These are phyloP conservation scores for Mycena capillaripes DNA, from an alignment of 768 basidiomycete species.

Conservation along the genomic window DNA sequence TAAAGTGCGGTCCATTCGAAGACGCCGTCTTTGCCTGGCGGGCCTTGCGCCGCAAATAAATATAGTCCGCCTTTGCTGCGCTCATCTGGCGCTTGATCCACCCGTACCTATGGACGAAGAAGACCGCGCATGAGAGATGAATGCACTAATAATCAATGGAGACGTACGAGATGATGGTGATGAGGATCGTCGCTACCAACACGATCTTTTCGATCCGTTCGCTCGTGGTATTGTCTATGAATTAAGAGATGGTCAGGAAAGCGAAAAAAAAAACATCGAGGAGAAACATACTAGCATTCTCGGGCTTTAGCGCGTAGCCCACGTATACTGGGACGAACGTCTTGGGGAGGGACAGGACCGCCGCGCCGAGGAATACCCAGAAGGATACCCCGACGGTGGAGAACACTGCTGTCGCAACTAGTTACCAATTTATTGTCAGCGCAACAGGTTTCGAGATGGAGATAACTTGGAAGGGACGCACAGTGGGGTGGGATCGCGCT, in stretches of 20 bases:
- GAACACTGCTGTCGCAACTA: constrained; percentile 90
- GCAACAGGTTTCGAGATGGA: background rate
- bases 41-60: constrained; percentile 78
- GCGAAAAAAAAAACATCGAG: constrained; percentile 49
- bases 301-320: constrained; percentile 78
- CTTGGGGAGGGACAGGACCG: constrained; percentile 88
- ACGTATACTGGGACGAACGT: constrained; percentile 93
- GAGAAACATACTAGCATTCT: constrained; percentile 48
- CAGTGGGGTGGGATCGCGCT: constrained; percentile 91
- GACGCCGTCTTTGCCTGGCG: constrained; percentile 56
- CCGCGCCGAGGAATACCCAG: constrained; percentile 80
- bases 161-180: constrained; percentile 86
- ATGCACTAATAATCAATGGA: constrained; percentile 74
- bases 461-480: constrained; percentile 50
- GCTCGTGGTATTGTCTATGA: constrained; percentile 37
- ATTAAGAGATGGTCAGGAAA: background rate
- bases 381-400: constrained; percentile 90
- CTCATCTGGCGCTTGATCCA: constrained; percentile 55
- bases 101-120: background rate
- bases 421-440: background rate
- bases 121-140: background rate
- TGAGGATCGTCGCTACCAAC: constrained; percentile 72
- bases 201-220: constrained; percentile 79
- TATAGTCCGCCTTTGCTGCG: constrained; percentile 70
- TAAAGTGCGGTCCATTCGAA: background rate